Evolutionary conservation across 2,329 filamentous ascomycete genomes (phyloP).

Genomic region (Ceratocystis papillata): DNA sequence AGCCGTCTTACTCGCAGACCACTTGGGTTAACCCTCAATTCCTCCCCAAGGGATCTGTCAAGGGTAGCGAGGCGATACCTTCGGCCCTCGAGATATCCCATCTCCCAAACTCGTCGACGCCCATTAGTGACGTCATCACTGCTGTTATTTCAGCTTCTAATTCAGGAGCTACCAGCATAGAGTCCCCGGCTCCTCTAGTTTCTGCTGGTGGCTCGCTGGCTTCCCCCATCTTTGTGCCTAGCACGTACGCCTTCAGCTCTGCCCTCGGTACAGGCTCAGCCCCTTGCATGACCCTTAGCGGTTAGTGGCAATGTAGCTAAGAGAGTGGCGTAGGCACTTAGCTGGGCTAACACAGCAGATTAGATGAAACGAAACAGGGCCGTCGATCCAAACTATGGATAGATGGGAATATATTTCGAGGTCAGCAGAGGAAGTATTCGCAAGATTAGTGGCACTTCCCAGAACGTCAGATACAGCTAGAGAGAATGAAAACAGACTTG

Average conservation of each 20-base stretch:
- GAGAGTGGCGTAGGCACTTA: neutral
- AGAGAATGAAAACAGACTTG: too few species aligned
- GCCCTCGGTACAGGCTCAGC: neutral
- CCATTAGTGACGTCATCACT: neutral
- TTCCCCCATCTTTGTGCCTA: neutral
- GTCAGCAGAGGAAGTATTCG: too few species aligned
- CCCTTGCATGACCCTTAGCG: neutral
- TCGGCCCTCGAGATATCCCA: neutral
- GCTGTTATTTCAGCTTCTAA: neutral
- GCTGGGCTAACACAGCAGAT: neutral
- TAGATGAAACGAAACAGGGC: neutral
- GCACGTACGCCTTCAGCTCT: neutral
- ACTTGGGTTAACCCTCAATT: slow-evolving; percentile 6
- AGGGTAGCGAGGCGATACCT: neutral
- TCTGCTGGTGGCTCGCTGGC: neutral
- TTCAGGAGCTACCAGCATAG: neutral
- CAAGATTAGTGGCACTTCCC: too few species aligned
- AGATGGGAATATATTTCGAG: too few species aligned
- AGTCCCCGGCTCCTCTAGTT: neutral
- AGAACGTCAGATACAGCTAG: too few species aligned
- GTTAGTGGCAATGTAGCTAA: neutral
- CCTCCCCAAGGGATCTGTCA: neutral
- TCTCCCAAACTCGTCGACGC: slow-evolving; percentile 7
- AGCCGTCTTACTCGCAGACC: neutral
- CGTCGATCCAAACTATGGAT: neutral